Evolutionary conservation across 2,329 filamentous ascomycete genomes (phyloP), one percentile per base, ranked within the genome.

Genomic region (Pseudogymnoascus sp.): DNA sequence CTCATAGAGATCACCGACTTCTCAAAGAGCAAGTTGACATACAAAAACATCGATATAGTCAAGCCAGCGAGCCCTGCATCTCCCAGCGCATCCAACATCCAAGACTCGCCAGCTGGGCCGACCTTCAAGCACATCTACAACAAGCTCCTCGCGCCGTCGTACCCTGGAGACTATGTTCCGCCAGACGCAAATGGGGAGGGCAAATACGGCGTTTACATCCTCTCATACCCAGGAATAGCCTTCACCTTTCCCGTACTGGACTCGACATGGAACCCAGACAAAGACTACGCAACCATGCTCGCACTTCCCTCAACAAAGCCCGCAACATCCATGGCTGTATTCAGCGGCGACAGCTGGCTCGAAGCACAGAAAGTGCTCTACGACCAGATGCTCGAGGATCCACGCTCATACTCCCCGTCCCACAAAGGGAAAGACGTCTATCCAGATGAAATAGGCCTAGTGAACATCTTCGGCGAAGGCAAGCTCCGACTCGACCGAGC

Each of bases 1-100:
- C 78, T 99, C 65, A 91, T 99, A 69, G 95, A 99, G 75, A 86
- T 97, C 7, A 77, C 91, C 62, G 92, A 97, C 77, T 97, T 99
- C 73, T 87, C 88, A 56, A 95, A 91, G 74, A 91, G 87, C 66
- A 84, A 87, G 66, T 85, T 97, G 66, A 86, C 88, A 17, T 96
- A 97, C 77, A 95, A 91, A 70, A 84, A 85, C 66, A 86, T 87
- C 62, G 90, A 96, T 67, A 83, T 97, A 15, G 82, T 92, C 62
- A 93, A 91, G 71, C 83, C 83, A 1, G 72, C 77, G 50, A 78
- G 75, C 65, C 68, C 60, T 70, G 70, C 21, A 65, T 70, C 40
- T 71, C 72, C 50, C 10, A 64, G 64, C 13, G 29, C 69, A 33
- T 29, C 42, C 38, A 70, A 19, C 73, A 76, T 53, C 70, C 73